These are phyloP conservation scores for Serendipita sp. DNA, from an alignment of 768 basidiomycete genomes.

Conservation along the genomic window DNA sequence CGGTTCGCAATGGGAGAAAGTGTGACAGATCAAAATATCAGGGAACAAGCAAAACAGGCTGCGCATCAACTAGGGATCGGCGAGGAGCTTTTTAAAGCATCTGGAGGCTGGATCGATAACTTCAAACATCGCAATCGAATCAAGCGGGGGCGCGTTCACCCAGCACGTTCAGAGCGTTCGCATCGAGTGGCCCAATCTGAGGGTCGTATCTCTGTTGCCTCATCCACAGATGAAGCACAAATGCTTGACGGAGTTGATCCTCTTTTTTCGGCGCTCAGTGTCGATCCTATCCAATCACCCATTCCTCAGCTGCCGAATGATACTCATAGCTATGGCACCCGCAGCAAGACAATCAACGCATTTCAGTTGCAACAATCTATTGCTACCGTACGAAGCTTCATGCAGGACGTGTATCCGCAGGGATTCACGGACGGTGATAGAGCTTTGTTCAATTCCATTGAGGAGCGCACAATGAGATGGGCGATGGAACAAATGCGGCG, in stretches of 20 bases:
- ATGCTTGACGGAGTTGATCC: not conserved
- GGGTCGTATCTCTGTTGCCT: not conserved
- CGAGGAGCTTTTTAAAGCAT: slow-evolving; percentile 76
- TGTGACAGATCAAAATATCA: slow-evolving; percentile 45
- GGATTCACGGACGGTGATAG: not conserved
- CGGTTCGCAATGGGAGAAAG: slow-evolving; percentile 28
- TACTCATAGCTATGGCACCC: not conserved
- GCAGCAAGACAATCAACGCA: not conserved
- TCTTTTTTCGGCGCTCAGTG: not conserved
- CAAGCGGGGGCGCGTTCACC: not conserved
- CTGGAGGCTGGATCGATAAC: slow-evolving; percentile 81
- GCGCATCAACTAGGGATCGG: slow-evolving; percentile 38
- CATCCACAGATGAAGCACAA: not conserved
- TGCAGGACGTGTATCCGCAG: not conserved
- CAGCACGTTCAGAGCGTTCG: not conserved
- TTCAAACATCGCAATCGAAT: slow-evolving; percentile 76
- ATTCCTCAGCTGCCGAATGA: not conserved
- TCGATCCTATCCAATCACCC: not conserved
- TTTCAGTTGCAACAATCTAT: not conserved
- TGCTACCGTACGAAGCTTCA: not conserved
- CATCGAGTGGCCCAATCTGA: too few species aligned
- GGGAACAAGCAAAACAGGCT: slow-evolving; percentile 50
- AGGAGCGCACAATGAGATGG: not conserved
- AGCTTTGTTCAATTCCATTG: not conserved
- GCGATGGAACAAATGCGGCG: not conserved